Percentiles rank a stretch among this genome's conserved stretches.
These are phyloP conservation scores for Fusarium bulbicola DNA, from an alignment of 2,329 filamentous ascomycete genomes.

Conservation along the genomic window DNA sequence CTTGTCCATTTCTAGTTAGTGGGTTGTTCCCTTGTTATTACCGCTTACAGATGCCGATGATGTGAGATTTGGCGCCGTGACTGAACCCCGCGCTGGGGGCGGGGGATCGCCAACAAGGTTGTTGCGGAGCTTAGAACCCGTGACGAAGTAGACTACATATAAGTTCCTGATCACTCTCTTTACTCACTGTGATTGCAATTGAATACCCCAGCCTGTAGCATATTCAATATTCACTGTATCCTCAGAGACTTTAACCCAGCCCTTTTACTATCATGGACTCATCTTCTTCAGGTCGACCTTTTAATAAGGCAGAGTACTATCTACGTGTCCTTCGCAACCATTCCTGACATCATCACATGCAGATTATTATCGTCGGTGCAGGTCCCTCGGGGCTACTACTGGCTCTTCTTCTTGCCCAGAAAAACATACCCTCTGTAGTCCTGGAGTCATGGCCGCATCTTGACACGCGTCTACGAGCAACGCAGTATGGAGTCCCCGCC, in stretches of 20 bases:
- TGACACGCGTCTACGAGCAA: neutral
- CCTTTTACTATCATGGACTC: neutral
- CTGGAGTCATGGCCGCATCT: constrained; percentile 3
- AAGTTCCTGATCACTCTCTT: neutral
- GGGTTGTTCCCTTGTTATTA: neutral
- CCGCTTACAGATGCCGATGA: neutral
- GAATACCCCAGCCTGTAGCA: neutral
- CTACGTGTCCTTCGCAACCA: accelerated
- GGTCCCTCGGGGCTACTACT: neutral
- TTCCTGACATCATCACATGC: neutral
- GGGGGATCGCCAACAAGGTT: neutral
- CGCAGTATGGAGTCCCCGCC: constrained; percentile 1
- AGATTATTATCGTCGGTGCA: constrained; percentile 7
- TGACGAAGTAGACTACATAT: neutral
- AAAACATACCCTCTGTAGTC: neutral
- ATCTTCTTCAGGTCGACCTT: neutral
- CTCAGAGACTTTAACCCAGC: neutral
- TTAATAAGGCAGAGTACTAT: neutral
- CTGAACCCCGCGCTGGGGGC: neutral
- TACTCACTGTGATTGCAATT: neutral
- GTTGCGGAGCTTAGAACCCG: neutral
- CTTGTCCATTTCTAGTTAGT: neutral
- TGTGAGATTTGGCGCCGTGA: neutral
- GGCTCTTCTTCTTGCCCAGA: neutral
- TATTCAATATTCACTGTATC: accelerated